Evolutionary conservation across 2,329 filamentous ascomycete genomes (phyloP), one percentile per base, ranked within the genome.

Genomic region (Trichoderma arundinaceum): DNA sequence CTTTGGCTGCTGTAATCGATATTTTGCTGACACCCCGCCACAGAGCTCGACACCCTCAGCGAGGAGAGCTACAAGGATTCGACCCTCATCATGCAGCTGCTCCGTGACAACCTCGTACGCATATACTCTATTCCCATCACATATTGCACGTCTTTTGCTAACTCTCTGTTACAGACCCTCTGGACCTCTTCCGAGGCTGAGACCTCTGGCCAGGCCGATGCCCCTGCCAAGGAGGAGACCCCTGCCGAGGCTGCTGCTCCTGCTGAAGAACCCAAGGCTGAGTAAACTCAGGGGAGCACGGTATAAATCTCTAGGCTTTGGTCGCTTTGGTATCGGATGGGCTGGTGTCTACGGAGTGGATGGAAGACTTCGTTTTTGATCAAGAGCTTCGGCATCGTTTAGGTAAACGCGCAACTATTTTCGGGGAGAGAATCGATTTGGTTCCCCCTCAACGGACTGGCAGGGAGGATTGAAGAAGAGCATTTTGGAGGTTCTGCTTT

Each of bases 1-100:
- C 44, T 7, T 53, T 63, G 38, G 39, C 17, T n/a, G 13, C 17
- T 17, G 17, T 48, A 35, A 49, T 33, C 13, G 57, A 17, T 9
- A 8, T 13, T 22, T 66, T 7, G 19, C 49, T 54, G 17, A 63
- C 59, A 38, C 39, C 32, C 15, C 17, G 32, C 17, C 7, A 53
- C 77, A 93, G 93, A 97, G 86, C 92, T 97, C 73, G 94, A 97
- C 81, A 97, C 94, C 73, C 86, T 97, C 73, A 96, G 92, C 80
- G 94, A 97, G 88, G 94, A 97, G 87, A 96, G 92, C 88, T 97
- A 97, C 91, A 96, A 96, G 89, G 94, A 97, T 85, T 96, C 92
- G 53, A 97, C 94, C 70, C 89, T 97, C 76, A 97, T 97, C 84
- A 97, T 97, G 94, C 94, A 97, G 86, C 91, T 97, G 70, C 90